Percentiles rank a stretch among this genome's conserved stretches.
These are phyloP conservation scores for Fusarium solani-melongenae DNA, from an alignment of 2,329 filamentous ascomycete species.

Conservation along the genomic window DNA sequence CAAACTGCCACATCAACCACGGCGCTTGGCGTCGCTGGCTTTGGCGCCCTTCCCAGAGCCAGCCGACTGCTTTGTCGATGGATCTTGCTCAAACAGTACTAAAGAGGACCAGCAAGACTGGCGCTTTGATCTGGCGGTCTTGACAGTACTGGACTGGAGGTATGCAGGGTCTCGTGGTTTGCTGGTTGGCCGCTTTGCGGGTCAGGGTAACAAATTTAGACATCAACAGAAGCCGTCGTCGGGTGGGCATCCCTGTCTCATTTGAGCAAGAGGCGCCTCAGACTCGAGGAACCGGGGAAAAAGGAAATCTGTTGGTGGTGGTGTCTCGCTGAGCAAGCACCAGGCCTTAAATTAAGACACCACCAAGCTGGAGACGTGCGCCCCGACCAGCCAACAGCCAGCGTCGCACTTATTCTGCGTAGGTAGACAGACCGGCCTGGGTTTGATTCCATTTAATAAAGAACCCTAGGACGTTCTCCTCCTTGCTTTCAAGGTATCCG, in stretches of 20 bases:
- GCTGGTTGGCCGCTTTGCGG: slow-evolving; percentile 7
- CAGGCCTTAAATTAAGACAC: slow-evolving; percentile 41
- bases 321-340: slow-evolving; percentile 23
- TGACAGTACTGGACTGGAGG: not conserved
- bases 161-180: slow-evolving; percentile 11
- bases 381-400: slow-evolving; percentile 27
- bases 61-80: slow-evolving; percentile 10
- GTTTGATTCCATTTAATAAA: slow-evolving; percentile 23
- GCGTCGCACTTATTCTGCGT: slow-evolving; percentile 23
- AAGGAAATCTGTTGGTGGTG: slow-evolving; percentile 33
- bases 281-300: slow-evolving; percentile 28
- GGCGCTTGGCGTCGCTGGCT: slow-evolving; percentile 33
- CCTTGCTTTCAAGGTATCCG: slow-evolving; percentile 25
- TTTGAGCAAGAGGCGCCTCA: slow-evolving; percentile 38
- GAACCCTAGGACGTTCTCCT: slow-evolving; percentile 27
- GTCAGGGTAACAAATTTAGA: slow-evolving; percentile 30
- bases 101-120: not conserved
- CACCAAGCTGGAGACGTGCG: slow-evolving; percentile 12
- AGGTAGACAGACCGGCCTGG: not conserved
- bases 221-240: slow-evolving; percentile 30
- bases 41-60: slow-evolving; percentile 28
- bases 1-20: slow-evolving; percentile 21
- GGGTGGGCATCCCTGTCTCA: slow-evolving; percentile 38
- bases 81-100: slow-evolving; percentile 11
- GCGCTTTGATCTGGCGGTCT: not conserved